Evolutionary conservation across 176 grass and related monocot species (phyloP), one percentile per base, ranked within the genome.

Genomic region (Avena atlantica): DNA sequence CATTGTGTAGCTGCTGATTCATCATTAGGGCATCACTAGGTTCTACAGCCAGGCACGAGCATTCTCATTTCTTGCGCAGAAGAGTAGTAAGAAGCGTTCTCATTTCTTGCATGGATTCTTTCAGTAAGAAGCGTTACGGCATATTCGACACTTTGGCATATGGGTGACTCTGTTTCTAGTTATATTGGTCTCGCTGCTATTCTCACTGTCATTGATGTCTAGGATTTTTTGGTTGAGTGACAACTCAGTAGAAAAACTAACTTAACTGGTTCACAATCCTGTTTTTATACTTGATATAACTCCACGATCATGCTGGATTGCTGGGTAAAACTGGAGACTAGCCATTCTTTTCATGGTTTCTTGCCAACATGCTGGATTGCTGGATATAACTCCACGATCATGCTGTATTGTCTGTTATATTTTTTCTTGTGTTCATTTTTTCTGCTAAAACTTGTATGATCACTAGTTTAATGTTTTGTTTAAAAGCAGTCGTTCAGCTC

Each of bases 301-400:
- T 31, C 16, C 0, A 9, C 14, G 27, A 17, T 52, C 51, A 55
- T 47, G 59, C 59, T 80, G 42, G 57, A 24, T 47, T 44, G 57
- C 57, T 79, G 23, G 55, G 42, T 49, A 68, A 66, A 51, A 9
- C 61, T 82, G 63, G 80, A 52, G 63, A 68, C 44, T 76, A 55
- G 49, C 25, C 25, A 82, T 49, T 82, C 63, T 82, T 81, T 34
- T 53, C 5, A 34, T 82, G 45, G 24, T 21, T 83, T 83, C 48
- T 56, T 34, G 11, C 10, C 3, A 81, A 81, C 31, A 34, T 34
- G 31, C 31, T 34, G 31, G 31, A 34, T 34, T 34, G 31, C 31
- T 34, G 31, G 31, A 34, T 34, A 34, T 34, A 34, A 34, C 31
- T 34, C 31, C 31, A 34, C 6, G 34, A 14, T 63, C 51, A 51